Evolutionary conservation across 2,329 filamentous ascomycete genomes (phyloP).

Genomic region (Colletotrichum melonis): DNA sequence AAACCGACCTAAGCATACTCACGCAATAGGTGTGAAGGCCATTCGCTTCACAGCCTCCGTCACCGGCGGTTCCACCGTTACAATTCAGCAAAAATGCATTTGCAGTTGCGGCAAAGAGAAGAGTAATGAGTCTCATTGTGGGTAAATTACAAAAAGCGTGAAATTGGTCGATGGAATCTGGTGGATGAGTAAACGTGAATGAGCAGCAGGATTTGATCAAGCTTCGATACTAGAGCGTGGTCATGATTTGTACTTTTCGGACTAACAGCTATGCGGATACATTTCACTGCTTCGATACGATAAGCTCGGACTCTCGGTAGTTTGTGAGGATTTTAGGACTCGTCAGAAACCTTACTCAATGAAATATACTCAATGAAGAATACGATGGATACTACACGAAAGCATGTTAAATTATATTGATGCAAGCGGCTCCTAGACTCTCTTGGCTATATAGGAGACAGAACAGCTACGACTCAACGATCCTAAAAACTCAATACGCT

Average conservation of each 20-base stretch:
- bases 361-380: neutral
- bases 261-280: neutral
- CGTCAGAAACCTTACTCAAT: too few relatives aligned
- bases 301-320: neutral
- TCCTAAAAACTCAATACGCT: too few relatives aligned
- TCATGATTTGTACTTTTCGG: neutral
- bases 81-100: neutral
- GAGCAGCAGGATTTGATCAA: neutral
- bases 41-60: neutral
- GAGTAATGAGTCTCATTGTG: neutral
- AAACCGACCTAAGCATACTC: neutral
- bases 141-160: neutral
- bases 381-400: neutral
- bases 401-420: neutral
- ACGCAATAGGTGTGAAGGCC: neutral
- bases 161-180: neutral
- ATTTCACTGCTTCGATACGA: neutral
- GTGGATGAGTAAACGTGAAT: neutral
- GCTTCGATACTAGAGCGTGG: neutral
- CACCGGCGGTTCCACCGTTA: neutral
- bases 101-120: neutral
- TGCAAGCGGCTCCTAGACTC: neutral
- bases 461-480: neutral
- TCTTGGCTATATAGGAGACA: neutral
- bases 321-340: neutral